phyloP scores from a whole-genome alignment of 768 basidiomycete species.

The Termitomyces sp. region DNA sequence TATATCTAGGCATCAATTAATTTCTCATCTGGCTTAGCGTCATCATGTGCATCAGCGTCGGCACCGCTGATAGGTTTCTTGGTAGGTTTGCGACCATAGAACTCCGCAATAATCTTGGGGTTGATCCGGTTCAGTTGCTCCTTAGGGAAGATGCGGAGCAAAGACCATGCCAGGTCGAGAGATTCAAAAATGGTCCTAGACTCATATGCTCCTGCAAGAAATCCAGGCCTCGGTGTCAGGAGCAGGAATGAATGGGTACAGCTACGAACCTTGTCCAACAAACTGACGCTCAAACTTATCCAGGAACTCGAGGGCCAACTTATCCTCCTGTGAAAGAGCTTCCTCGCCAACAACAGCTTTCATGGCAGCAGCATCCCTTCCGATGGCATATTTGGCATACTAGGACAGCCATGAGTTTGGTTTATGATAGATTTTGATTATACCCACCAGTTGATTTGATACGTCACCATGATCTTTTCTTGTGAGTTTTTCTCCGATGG shows the following conservation, averaged over 20 bases:
- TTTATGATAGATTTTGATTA: background rate
- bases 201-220: slow-evolving; percentile 76
- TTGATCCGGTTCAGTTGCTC: slow-evolving; percentile 97
- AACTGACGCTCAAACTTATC: slow-evolving; percentile 98
- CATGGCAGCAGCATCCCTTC: slow-evolving; percentile 96
- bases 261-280: slow-evolving; percentile 81
- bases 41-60: slow-evolving; percentile 40
- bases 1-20: slow-evolving; percentile 57
- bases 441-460: slow-evolving; percentile 90
- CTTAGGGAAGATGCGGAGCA: slow-evolving; percentile 97
- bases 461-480: slow-evolving; percentile 99
- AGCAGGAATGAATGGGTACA: slow-evolving; percentile 1
- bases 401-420: slow-evolving; percentile 22
- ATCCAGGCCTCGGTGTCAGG: slow-evolving; percentile 9
- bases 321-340: slow-evolving; percentile 91
- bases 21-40: slow-evolving; percentile 36
- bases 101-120: slow-evolving; percentile 93
- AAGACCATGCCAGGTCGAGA: slow-evolving; percentile 93
- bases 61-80: slow-evolving; percentile 55
- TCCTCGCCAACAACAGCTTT: slow-evolving; percentile 99
- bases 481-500: slow-evolving; percentile 96
- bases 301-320: slow-evolving; percentile 93
- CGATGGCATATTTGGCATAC: slow-evolving; percentile 99
- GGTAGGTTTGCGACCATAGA: slow-evolving; percentile 79
- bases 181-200: slow-evolving; percentile 96